Percentiles rank a stretch among this genome's conserved stretches.
phyloP scores from a whole-genome alignment of 306 rosid genomes.

The Trifolium dubium region DNA sequence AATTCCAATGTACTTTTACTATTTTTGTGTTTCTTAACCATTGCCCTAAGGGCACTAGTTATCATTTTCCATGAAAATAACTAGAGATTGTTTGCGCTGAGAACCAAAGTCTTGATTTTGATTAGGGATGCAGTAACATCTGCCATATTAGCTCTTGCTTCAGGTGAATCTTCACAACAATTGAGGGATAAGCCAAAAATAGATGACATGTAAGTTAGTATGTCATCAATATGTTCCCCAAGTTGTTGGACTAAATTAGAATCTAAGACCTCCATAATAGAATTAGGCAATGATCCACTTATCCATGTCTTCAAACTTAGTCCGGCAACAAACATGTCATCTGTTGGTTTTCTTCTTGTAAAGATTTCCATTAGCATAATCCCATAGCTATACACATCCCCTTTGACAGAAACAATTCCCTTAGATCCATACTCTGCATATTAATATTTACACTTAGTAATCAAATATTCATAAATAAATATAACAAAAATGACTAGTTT shows the following conservation, averaged over 20 bases:
- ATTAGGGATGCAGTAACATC: constrained; percentile 1
- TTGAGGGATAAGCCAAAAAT: constrained; percentile 10
- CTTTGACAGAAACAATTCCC: constrained; percentile 1
- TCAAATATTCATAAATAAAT: background rate
- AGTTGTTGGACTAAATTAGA: constrained; percentile 8
- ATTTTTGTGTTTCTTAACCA: too few species aligned
- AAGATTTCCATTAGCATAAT: constrained; percentile 5
- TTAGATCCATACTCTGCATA: constrained; percentile 14
- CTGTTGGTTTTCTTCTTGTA: background rate
- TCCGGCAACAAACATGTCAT: background rate
- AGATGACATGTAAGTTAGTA: background rate
- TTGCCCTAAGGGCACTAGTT: too few species aligned
- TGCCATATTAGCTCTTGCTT: constrained; percentile 17
- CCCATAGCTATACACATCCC: background rate
- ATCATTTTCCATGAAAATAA: background rate
- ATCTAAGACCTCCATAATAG: constrained; percentile 23
- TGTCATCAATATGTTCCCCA: constrained; percentile 1
- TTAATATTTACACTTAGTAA: background rate
- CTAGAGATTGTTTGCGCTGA: background rate
- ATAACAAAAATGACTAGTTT: background rate
- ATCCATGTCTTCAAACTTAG: constrained; percentile 13
- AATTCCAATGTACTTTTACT: too few species aligned
- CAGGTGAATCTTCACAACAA: constrained; percentile 29
- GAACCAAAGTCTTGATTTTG: constrained; percentile 6
- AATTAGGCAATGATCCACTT: background rate